These are phyloP conservation scores for Eurotiales sp. DNA, from an alignment of 2,329 filamentous ascomycete genomes.

Conservation along the genomic window DNA sequence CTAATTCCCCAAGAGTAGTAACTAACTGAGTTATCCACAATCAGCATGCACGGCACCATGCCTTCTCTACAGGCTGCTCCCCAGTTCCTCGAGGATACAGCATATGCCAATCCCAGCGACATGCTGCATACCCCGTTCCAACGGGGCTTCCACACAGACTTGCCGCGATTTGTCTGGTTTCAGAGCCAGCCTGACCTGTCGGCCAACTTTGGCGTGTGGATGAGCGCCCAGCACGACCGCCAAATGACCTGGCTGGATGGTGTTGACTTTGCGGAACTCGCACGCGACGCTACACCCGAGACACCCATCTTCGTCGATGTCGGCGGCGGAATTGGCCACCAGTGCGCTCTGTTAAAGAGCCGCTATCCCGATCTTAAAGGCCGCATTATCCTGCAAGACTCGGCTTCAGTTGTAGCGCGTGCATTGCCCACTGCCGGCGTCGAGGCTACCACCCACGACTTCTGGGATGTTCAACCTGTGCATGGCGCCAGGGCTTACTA, in stretches of 20 bases:
- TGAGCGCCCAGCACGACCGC: constrained; percentile 2
- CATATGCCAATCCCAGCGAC: constrained; percentile 16
- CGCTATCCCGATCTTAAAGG: constrained; percentile 30
- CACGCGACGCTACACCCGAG: constrained; percentile 9
- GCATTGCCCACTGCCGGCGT: constrained; percentile 25
- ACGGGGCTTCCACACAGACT: background rate
- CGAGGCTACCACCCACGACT: constrained; percentile 22
- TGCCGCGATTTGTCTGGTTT: background rate
- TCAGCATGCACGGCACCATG: background rate
- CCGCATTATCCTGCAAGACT: constrained; percentile 40
- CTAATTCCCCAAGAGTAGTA: background rate
- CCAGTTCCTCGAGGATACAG: background rate
- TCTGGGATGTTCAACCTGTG: background rate
- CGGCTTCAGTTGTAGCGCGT: constrained; percentile 25
- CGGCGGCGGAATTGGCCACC: constrained; percentile 39
- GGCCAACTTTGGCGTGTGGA: background rate
- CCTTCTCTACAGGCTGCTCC: background rate
- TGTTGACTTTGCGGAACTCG: constrained; percentile 18
- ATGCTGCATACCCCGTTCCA: constrained; percentile 14
- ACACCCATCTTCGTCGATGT: constrained; percentile 38
- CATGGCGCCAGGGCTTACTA: constrained; percentile 17
- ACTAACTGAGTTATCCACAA: background rate
- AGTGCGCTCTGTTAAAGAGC: constrained; percentile 28
- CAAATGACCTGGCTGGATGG: constrained; percentile 20
- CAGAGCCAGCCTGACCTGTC: background rate